Evolutionary conservation across 768 basidiomycete genomes (phyloP), one percentile per base, ranked within the genome.

Genomic region (Cyclocybe cylindracea): DNA sequence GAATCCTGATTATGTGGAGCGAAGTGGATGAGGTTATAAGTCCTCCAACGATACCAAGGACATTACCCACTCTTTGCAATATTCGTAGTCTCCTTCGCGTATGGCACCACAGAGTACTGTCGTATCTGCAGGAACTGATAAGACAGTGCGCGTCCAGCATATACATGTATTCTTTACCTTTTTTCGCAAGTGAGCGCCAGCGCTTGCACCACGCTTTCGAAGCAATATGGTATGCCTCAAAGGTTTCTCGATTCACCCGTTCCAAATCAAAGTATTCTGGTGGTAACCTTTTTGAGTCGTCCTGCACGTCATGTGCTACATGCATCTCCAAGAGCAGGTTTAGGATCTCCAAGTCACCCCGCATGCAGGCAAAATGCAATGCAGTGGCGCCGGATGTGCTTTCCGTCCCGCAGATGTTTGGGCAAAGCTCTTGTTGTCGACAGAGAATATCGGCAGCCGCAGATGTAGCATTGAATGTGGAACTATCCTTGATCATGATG

Each of bases 331-430:
- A 33, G 11, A 48, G 13, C 0, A 40, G 39, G 39, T 31, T 11
- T 7, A 48, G 24, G n/a, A 48, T 33, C 36, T 48, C 39, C 24
- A 29, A 2, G 29, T 48, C 47, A 8, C 37, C 47, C 2, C 47
- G 38, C 47, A 48, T 48, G 29, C 47, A 48, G 7, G 47, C 47
- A 31, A 32, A 48, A 31, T 48, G 47, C 18, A 48, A 33, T 14
- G 47, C 47, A 7, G 47, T 40, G 4, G 47, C 47, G 24, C 47
- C 47, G 5, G 19, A 14, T 3, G 47, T 48, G 13, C 7, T 32
- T 18, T 39, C 37, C 8, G 39, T 40, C 13, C 4, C 39, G 29
- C 10, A 7, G 7, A 48, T 40, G 10, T 33, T 8, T 1, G 47
- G 24, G 19, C 47, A 48, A 13, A 48, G 37, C 39, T 48, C 47